phyloP scores from a whole-genome alignment of 2,329 filamentous ascomycete species.

The Calonectria honghensis region DNA sequence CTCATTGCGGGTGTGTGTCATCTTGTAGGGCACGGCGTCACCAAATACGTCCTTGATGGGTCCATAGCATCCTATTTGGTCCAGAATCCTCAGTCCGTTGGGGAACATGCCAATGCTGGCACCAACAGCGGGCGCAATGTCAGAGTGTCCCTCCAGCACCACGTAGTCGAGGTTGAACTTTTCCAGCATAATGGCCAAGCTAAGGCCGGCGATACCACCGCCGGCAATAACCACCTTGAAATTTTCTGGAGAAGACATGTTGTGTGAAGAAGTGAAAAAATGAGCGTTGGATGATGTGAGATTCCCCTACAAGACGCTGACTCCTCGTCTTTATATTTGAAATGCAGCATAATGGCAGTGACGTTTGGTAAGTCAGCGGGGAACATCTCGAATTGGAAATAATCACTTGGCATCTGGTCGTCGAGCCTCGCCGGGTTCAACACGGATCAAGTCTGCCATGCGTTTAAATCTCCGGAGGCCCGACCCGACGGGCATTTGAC shows the following conservation, averaged over 20 bases:
- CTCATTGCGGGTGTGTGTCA: not conserved
- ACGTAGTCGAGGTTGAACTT: conserved; percentile 67
- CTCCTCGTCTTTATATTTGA: conserved; percentile 1
- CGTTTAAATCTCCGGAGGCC: not conserved
- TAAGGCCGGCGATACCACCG: conserved; percentile 66
- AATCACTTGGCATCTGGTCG: not conserved
- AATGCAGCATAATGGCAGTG: not conserved
- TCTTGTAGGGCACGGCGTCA: not conserved
- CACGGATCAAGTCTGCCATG: not conserved
- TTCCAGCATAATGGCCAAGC: conserved; percentile 62
- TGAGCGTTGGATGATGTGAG: not conserved
- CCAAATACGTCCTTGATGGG: not conserved
- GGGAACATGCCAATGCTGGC: conserved; percentile 21
- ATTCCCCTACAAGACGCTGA: too few species aligned
- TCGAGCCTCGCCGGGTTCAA: not conserved
- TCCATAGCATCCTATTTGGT: conserved; percentile 2
- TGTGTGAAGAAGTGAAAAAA: not conserved
- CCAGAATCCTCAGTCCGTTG: conserved; percentile 2
- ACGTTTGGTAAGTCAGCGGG: not conserved
- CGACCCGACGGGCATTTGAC: not conserved
- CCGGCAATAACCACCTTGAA: conserved; percentile 62
- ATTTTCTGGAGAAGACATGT: not conserved
- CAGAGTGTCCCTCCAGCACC: conserved; percentile 63
- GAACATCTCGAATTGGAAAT: not conserved
- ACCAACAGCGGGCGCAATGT: conserved; percentile 4